A percentile compares a stretch with the other conserved stretches of the same genome.
Conservation (phyloP, 2,329 filamentous ascomycete genomes). For the Thielaviopsis cerberus region DNA sequence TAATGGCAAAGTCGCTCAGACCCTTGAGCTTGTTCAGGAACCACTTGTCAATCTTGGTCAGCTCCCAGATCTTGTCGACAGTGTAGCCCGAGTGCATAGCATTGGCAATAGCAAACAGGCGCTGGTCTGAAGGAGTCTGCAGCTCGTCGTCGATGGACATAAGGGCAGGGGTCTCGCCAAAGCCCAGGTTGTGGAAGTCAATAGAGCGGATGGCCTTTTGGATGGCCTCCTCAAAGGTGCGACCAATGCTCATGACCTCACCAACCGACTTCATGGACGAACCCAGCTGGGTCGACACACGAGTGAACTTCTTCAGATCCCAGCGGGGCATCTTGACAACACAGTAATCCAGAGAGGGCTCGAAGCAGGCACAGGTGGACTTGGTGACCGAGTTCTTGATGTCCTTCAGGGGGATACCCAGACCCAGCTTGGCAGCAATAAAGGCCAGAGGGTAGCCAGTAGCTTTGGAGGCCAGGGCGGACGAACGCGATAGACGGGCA, state of each 20-base stretch:
- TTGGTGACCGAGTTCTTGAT: conserved; percentile 93
- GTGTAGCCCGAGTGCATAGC: conserved; percentile 89
- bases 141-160: conserved; percentile 95
- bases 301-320: conserved; percentile 97
- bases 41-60: conserved; percentile 98
- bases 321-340: conserved; percentile 98
- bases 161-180: conserved; percentile 67
- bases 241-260: conserved; percentile 94
- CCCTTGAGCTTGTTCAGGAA: conserved; percentile 85
- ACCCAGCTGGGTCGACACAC: conserved; percentile 84
- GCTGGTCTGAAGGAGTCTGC: conserved; percentile 92
- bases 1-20: conserved; percentile 71
- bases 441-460: conserved; percentile 93
- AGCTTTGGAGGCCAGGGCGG: conserved; percentile 86
- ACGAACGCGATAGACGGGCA: conserved; percentile 84
- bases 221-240: conserved; percentile 94
- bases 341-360: conserved; percentile 92
- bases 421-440: conserved; percentile 87
- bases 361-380: conserved; percentile 91
- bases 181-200: conserved; percentile 87
- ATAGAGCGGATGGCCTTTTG: conserved; percentile 94
- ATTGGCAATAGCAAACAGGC: conserved; percentile 91
- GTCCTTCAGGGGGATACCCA: conserved; percentile 87
- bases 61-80: conserved; percentile 92
- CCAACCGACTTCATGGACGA: conserved; percentile 99